phyloP scores from a whole-genome alignment of 2,329 filamentous ascomycete species.

The Blumeria graminis region DNA sequence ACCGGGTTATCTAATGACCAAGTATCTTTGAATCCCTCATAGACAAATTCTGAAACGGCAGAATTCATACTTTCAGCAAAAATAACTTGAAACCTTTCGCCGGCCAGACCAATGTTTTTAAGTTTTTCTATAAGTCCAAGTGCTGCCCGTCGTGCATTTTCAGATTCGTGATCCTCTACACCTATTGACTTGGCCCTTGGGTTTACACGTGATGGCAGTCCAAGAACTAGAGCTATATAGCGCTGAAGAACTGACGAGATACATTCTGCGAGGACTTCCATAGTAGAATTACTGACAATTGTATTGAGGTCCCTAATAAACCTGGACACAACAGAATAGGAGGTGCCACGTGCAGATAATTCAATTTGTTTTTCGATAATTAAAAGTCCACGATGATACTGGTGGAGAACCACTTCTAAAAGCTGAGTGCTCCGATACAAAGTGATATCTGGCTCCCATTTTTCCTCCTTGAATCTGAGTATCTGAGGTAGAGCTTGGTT shows the following conservation, averaged over 20 bases:
- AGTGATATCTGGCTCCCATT: conserved; percentile 19
- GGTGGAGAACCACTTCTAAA: conserved; percentile 32
- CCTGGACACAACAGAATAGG: conserved; percentile 20
- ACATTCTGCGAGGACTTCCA: conserved; percentile 26
- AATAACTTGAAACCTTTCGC: conserved; percentile 42
- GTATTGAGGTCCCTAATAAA: conserved; percentile 40
- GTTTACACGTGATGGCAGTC: conserved; percentile 6
- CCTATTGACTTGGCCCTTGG: conserved; percentile 1
- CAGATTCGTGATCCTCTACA: conserved; percentile 9
- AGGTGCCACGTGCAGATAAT: conserved; percentile 13
- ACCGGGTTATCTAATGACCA: conserved; percentile 20
- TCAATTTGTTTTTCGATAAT: conserved; percentile 25
- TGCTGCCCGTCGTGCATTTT: conserved; percentile 25
- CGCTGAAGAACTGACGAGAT: conserved; percentile 29
- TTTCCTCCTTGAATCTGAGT: conserved; percentile 16
- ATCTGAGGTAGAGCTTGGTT: conserved; percentile 33
- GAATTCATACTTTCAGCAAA: conserved; percentile 48
- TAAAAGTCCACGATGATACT: conserved; percentile 30
- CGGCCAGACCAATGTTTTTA: conserved; percentile 39
- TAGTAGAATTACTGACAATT: conserved; percentile 38
- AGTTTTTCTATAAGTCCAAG: conserved; percentile 32
- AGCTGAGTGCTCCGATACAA: conserved; percentile 29
- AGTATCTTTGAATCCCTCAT: conserved; percentile 33
- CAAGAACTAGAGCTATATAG: conserved; percentile 26
- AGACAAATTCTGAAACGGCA: conserved; percentile 38